Base-by-base conservation (phyloP, 1,139 yeast genomes). In the Lodderomyces parapsilosis region DNA sequence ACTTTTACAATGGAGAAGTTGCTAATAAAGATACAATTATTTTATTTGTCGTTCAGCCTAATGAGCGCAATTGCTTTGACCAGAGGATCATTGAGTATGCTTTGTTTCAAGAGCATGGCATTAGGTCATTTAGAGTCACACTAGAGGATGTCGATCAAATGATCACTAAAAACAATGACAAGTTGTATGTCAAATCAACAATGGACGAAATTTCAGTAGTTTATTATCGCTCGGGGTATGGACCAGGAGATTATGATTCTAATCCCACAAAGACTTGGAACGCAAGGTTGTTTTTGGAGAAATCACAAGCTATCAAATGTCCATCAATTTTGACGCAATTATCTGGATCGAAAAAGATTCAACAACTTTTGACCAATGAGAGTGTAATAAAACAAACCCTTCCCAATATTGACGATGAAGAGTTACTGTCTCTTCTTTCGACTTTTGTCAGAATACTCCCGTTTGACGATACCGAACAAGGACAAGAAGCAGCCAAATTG, bases 371-470 rank as follows among this genome's bases (percentile, higher is more conserved):
- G 44, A 86, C 96, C 1, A 72, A 78, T 36, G 68, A 73, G 23
- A 60, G 62, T 4, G 63, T 72, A 5, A 56, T 93, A 39, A 54
- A 65, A 13, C 63, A 70, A 41, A 80, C 85, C 49, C 60, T 83
- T 14, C 65, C 76, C 0, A 55, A 57, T 2, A 50, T 58, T 3
- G 4, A 61, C 57, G 51, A 55, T 0, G 51, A 50, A 0, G 62
- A 63, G 4, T 52, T 67, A 30, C 52, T 60, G 1, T 56, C 60
- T 30, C 59, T 86, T 19, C 54, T 65, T 28, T 66, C 76, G 14
- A 89, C 98, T 0, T 93, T 91, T 68, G 97, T 90, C 6, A 77
- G 80, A 41, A 89, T 93, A 22, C 81, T 87, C 59, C 96, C 99
- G 5, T 66, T 94, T 54, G 98, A 91, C 60, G 74, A 80, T 46